Evolutionary conservation across 78 protist species (phyloP).

Genomic region (Cavenderia fasciculata): DNA sequence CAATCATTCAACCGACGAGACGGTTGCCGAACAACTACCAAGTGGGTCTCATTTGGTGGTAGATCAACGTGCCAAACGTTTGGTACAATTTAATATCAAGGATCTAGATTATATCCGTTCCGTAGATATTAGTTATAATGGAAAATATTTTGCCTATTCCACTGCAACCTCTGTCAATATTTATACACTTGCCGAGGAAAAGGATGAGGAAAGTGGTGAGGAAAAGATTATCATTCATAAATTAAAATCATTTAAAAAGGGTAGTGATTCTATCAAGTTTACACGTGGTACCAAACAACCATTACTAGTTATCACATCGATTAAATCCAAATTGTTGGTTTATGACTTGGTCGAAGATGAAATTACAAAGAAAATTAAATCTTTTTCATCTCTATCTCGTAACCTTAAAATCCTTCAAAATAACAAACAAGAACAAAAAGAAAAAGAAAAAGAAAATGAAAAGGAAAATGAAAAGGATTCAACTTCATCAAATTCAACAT

Average conservation of each 20-base stretch:
- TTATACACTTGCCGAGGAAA: not conserved
- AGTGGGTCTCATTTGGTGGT: not conserved
- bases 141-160: not conserved
- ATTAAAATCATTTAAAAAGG: not conserved
- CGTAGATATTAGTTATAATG: not conserved
- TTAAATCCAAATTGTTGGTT: no score
- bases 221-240: not conserved
- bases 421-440: no score
- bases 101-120: conserved; percentile 1
- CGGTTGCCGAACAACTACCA: no score
- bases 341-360: no score
- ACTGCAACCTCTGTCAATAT: not conserved
- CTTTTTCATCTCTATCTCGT: no score
- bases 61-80: not conserved
- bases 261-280: not conserved
- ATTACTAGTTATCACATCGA: no score
- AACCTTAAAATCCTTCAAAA: no score
- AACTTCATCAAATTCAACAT: no score
- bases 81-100: conserved; percentile 7
- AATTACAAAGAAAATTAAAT: no score
- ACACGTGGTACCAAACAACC: not conserved
- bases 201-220: no score
- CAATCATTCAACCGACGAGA: not conserved
- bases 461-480: no score
- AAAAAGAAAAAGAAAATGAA: no score